These are phyloP conservation scores for Vishniacozyma victoriae DNA, from an alignment of 768 basidiomycete genomes.

Conservation along the genomic window DNA sequence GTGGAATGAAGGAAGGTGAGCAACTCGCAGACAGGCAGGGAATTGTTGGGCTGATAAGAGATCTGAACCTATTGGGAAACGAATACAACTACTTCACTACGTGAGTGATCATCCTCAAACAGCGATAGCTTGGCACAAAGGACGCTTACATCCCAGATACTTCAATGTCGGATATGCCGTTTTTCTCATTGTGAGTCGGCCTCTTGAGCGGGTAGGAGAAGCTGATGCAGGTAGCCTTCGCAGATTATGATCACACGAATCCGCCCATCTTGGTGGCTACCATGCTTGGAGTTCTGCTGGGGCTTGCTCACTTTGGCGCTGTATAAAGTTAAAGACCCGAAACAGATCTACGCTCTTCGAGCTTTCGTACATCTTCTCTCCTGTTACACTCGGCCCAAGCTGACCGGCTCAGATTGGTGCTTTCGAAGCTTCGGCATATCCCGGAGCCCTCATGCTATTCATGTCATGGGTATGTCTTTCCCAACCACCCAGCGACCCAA, in stretches of 20 bases:
- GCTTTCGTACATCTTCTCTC: constrained; percentile 14
- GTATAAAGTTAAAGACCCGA: constrained; percentile 9
- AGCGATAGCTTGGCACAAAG: neutral
- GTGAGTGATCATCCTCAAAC: constrained; percentile 4
- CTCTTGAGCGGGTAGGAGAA: constrained; percentile 8
- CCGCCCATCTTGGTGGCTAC: constrained; percentile 19
- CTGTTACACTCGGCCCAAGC: neutral
- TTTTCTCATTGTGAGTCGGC: constrained; percentile 1
- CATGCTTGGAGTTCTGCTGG: constrained; percentile 23
- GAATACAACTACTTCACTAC: constrained; percentile 41
- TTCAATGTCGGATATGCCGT: constrained; percentile 20
- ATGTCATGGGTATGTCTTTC: constrained; percentile 17
- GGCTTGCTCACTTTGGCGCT: constrained; percentile 21
- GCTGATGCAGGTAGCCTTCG: constrained; percentile 2
- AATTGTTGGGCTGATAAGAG: constrained; percentile 2
- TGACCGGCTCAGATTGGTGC: constrained; percentile 17
- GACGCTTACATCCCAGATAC: constrained; percentile 1
- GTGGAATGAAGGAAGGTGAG: constrained; percentile 39
- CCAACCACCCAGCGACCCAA: neutral
- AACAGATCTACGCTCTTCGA: constrained; percentile 32
- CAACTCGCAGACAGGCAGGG: neutral
- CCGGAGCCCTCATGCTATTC: constrained; percentile 24
- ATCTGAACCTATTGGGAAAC: constrained; percentile 32
- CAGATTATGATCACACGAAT: constrained; percentile 17
- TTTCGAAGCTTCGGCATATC: constrained; percentile 31